These are phyloP conservation scores for Aphanomyces invadans DNA, from an alignment of 352 stramenopile species.

Conservation along the genomic window DNA sequence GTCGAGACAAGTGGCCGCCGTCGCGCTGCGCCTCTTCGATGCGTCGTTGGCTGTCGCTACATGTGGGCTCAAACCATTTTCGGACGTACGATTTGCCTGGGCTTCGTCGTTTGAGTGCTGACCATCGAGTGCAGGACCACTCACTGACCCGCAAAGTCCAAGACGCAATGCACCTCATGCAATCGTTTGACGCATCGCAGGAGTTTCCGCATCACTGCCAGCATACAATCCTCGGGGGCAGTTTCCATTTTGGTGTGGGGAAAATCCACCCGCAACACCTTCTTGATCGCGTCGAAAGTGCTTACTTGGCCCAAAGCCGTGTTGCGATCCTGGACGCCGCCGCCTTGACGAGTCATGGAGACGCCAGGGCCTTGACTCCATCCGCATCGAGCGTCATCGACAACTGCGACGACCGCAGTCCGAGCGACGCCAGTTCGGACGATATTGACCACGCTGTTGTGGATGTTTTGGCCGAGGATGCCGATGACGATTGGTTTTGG, in stretches of 20 bases:
- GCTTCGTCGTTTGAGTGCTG: too few relatives aligned
- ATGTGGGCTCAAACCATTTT: slow-evolving; percentile 49
- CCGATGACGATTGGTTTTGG: background rate
- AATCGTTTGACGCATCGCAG: slow-evolving; percentile 64
- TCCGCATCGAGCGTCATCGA: background rate
- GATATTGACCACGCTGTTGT: background rate
- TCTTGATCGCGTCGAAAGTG: slow-evolving; percentile 47
- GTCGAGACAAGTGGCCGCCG: slow-evolving; percentile 69
- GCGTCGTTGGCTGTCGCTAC: slow-evolving; percentile 79
- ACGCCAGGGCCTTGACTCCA: slow-evolving; percentile 17
- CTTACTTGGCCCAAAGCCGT: slow-evolving; percentile 63
- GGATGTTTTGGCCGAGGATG: background rate
- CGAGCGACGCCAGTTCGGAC: too few relatives aligned
- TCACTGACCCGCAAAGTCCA: slow-evolving; percentile 37
- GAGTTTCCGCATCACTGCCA: slow-evolving; percentile 82
- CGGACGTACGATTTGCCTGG: background rate
- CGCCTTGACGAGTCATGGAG: slow-evolving; percentile 34
- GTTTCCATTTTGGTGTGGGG: background rate
- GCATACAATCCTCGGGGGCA: slow-evolving; percentile 66
- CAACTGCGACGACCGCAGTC: slow-evolving; percentile 9
- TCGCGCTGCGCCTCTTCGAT: slow-evolving; percentile 77
- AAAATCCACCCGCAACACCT: slow-evolving; percentile 37
- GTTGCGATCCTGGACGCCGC: slow-evolving; percentile 48
- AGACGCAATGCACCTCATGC: slow-evolving; percentile 51
- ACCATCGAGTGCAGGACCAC: too few relatives aligned